Conservation (phyloP, 208 protist genomes). For the Novymonas esmeraldas region DNA sequence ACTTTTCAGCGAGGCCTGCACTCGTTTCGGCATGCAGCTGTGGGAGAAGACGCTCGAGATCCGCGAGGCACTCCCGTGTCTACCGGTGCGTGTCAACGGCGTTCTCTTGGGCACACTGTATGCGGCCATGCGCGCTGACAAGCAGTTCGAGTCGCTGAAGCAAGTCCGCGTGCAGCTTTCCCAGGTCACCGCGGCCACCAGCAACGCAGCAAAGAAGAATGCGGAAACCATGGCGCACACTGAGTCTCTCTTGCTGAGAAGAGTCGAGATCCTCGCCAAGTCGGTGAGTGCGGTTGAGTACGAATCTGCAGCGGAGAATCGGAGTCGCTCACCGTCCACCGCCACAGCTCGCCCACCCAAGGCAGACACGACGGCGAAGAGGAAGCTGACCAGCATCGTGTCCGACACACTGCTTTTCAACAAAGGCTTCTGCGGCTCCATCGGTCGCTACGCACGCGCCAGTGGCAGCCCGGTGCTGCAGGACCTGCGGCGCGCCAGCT, state of each 20-base stretch:
- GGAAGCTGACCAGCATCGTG: neutral
- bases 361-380: neutral
- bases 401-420: neutral
- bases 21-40: constrained; percentile 26
- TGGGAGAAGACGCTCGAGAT: constrained; percentile 27
- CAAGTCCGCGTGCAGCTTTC: constrained; percentile 6
- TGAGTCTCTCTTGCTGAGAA: constrained; percentile 10
- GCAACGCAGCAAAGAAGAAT: neutral
- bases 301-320: neutral
- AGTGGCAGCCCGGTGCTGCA: neutral
- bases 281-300: neutral
- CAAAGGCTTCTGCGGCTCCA: neutral
- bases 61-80: constrained; percentile 34
- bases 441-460: neutral
- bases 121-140: constrained; percentile 37
- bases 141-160: constrained; percentile 45
- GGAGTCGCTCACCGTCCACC: neutral
- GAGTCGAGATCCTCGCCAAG: constrained; percentile 9
- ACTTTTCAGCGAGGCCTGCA: constrained; percentile 20
- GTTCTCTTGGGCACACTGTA: constrained; percentile 46
- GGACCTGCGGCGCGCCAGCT: neutral
- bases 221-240: neutral
- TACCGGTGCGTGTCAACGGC: constrained; percentile 34
- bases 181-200: neutral
- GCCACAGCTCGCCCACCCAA: no score